Conservation (phyloP, 2,329 filamentous ascomycete species). For the Aspergillus sp. region DNA sequence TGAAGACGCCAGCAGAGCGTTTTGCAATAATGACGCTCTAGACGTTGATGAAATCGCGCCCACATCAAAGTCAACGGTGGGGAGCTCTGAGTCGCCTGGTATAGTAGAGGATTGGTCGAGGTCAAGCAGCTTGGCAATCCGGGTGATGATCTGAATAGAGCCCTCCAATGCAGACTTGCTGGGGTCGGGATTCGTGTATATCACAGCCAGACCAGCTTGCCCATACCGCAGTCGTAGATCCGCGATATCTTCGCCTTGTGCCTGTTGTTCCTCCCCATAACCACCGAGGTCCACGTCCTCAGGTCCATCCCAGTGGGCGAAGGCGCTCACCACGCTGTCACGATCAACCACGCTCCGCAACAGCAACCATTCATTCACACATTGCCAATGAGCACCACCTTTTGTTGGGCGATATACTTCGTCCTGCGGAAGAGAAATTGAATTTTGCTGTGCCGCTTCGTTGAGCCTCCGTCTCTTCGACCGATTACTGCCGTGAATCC, state of each 20-base stretch:
- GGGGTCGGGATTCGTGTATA: slow-evolving; percentile 50
- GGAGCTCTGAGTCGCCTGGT: slow-evolving; percentile 16
- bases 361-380: slow-evolving; percentile 57
- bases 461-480: slow-evolving; percentile 51
- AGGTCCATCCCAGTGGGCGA: slow-evolving; percentile 57
- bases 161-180: slow-evolving; percentile 42
- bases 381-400: slow-evolving; percentile 48
- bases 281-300: slow-evolving; percentile 55
- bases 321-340: slow-evolving; percentile 44
- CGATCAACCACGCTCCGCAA: slow-evolving; percentile 49
- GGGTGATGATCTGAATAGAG: slow-evolving; percentile 45
- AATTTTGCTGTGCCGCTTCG: slow-evolving; percentile 19
- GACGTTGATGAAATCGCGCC: slow-evolving; percentile 31
- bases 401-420: slow-evolving; percentile 12
- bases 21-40: slow-evolving; percentile 37
- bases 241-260: slow-evolving; percentile 40
- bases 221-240: slow-evolving; percentile 48
- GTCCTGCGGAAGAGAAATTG: slow-evolving; percentile 21
- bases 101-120: slow-evolving; percentile 42
- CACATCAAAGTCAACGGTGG: slow-evolving; percentile 26
- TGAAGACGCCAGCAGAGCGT: slow-evolving; percentile 30
- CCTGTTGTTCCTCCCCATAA: slow-evolving; percentile 40
- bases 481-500: slow-evolving; percentile 56
- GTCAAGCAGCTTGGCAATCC: slow-evolving; percentile 48
- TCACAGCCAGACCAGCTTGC: slow-evolving; percentile 55